Evolutionary conservation across 306 rosid genomes (phyloP), one percentile per base, ranked within the genome.

Genomic region (Lathyrus oleraceus): DNA sequence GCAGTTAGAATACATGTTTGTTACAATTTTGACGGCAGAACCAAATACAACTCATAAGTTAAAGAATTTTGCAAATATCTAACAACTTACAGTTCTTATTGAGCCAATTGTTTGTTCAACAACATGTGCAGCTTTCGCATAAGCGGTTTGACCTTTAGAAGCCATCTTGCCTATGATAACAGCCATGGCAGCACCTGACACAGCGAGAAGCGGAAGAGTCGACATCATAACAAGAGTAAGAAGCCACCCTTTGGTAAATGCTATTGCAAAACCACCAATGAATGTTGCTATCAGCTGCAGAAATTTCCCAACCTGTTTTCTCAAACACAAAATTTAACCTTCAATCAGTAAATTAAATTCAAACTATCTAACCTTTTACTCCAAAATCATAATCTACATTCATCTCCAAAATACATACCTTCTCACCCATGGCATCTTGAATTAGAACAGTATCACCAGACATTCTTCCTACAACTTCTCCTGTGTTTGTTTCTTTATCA

Each of bases 391-490:
- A 43, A 8, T n/a, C n/a, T n/a, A n/a, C n/a, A n/a, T n/a, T n/a
- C n/a, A n/a, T n/a, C n/a, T n/a, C n/a, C n/a, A n/a, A n/a, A n/a
- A n/a, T n/a, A n/a, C n/a, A n/a, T n/a, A n/a, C n/a, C n/a, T n/a
- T n/a, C n/a, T n/a, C n/a, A n/a, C n/a, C n/a, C n/a, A n/a, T n/a
- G n/a, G n/a, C n/a, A n/a, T n/a, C n/a, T n/a, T n/a, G n/a, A n/a
- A n/a, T n/a, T n/a, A n/a, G n/a, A n/a, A n/a, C n/a, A n/a, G n/a
- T n/a, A 73, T 92, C 97, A 1, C 96, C 96, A 0, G 97, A 92
- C 97, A 92, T 92, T 80, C 97, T 85, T n/a, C 90, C 91, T 21
- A 92, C 51, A 9, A 92, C 97, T 79, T 92, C 97, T 63, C 97
- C 97, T 0, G 97, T 92, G 76, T 81, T 89, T 21, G 97, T 87